These are phyloP conservation scores for Tarenaya hassleriana DNA, from an alignment of 345 rosid genomes.

Conservation along the genomic window DNA sequence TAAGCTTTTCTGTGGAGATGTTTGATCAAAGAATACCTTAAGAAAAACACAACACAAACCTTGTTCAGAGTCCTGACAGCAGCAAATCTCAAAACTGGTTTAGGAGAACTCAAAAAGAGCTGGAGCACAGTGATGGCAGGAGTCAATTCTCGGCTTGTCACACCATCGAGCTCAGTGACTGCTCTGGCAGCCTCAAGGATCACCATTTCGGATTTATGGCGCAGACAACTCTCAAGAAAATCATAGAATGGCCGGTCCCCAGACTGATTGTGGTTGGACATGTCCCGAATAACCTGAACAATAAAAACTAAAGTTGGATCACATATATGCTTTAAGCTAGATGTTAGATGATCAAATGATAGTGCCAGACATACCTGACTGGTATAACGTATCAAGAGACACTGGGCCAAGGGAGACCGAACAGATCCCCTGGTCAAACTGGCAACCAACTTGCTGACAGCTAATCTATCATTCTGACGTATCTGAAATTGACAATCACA, in stretches of 20 bases:
- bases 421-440: slow-evolving; percentile 93
- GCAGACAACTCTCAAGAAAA: slow-evolving; percentile 89
- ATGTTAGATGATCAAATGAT: slow-evolving; percentile 1
- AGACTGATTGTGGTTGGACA: slow-evolving; percentile 56
- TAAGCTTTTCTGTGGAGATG: too few relatives aligned
- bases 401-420: slow-evolving; percentile 95
- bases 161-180: slow-evolving; percentile 90
- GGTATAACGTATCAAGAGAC: slow-evolving; percentile 85
- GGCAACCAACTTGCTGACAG: slow-evolving; percentile 84
- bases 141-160: slow-evolving; percentile 85
- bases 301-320: slow-evolving; percentile 8
- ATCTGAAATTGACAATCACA: slow-evolving; percentile 44
- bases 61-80: slow-evolving; percentile 97
- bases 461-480: slow-evolving; percentile 85
- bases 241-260: slow-evolving; percentile 97
- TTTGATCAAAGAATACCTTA: neutral
- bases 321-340: neutral
- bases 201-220: slow-evolving; percentile 98
- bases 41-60: slow-evolving; percentile 31
- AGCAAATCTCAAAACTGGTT: slow-evolving; percentile 95
- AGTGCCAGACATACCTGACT: slow-evolving; percentile 55
- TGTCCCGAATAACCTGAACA: slow-evolving; percentile 82
- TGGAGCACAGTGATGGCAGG: slow-evolving; percentile 98
- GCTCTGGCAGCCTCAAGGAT: slow-evolving; percentile 99
- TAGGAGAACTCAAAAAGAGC: slow-evolving; percentile 94